Conservation (phyloP, 2,329 filamentous ascomycete species). For the Hymenoscyphus occultus region DNA sequence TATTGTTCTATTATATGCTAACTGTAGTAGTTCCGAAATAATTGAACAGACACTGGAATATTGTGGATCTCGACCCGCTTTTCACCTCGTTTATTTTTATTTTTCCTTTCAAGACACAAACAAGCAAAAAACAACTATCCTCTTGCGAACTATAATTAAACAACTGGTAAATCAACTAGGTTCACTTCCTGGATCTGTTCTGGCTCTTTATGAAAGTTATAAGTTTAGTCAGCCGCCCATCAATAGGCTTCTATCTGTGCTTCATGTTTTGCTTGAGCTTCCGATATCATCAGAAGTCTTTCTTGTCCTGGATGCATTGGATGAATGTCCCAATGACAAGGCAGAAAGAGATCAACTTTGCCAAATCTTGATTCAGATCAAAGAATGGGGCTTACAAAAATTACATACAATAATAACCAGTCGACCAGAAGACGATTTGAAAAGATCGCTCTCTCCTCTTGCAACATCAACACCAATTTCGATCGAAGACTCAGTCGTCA, state of each 20-base stretch:
- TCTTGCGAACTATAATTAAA: conserved; percentile 36
- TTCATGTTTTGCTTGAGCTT: conserved; percentile 30
- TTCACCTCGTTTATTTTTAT: conserved; percentile 36
- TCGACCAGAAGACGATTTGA: background rate
- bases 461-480: conserved; percentile 27
- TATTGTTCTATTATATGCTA: background rate
- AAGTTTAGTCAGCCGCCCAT: conserved; percentile 32
- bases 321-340: conserved; percentile 39
- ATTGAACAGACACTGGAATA: background rate
- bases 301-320: conserved; percentile 35
- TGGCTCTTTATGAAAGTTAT: conserved; percentile 32
- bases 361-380: background rate
- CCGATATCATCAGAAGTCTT: conserved; percentile 26
- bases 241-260: conserved; percentile 26
- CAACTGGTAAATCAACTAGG: conserved; percentile 31
- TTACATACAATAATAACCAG: background rate
- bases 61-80: background rate
- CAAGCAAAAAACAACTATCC: conserved; percentile 35
- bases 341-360: conserved; percentile 25
- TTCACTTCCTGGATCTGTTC: conserved; percentile 16
- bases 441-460: conserved; percentile 22
- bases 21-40: conserved; percentile 34
- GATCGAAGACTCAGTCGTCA: background rate
- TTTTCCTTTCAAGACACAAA: conserved; percentile 38
- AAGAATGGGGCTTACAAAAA: background rate